Base-by-base conservation (phyloP, 75 land plant species). In the Selaginella tamariscina region DNA sequence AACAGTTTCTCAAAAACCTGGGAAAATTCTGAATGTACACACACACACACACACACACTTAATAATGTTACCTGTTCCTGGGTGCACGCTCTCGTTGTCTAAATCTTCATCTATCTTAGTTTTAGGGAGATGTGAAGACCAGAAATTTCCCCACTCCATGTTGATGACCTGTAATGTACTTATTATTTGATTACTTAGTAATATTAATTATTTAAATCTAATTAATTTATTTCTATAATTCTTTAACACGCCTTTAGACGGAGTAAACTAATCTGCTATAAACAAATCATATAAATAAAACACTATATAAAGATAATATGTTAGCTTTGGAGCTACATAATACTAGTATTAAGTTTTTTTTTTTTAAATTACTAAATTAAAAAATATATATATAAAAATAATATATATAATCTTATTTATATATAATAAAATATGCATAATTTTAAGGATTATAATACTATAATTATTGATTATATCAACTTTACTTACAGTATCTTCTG, bases 201-300 rank as follows among this genome's bases (percentile, higher is more conserved):
- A 70, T 80, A 86, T 86, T 49, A 86, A 82, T 32, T 95, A 85
- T 84, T 88, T 89, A 30, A 94, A 90, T 32, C 84, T 87, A 65
- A 91, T 96, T 96, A 95, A 94, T 68, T 94, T 96, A 83, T 85
- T 90, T 67, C 85, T 90, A 29, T 87, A 76, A 62, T 85, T 88
- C 98, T 94, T 55, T 18, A 60, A 18, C 11, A 60, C 64, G 8
- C 23, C 13, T 56, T 15, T n/a, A n/a, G 66, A 56, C 66, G 26
- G n/a, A 23, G 64, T 33, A 2, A 67, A 33, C 44, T 22, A 21
- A 26, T n/a, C n/a, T n/a, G n/a, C n/a, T n/a, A n/a, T n/a, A 0
- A 75, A 70, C 26, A 24, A 29, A 0, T 2, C 20, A 62, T 59
- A 54, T 24, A 32, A 31, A 55, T 49, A 0, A 11, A 30, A 32